Evolutionary conservation across 495 filamentous ascomycete species (phyloP), one percentile per base, ranked within the genome.

Genomic region (Penicillium robsamsonii): DNA sequence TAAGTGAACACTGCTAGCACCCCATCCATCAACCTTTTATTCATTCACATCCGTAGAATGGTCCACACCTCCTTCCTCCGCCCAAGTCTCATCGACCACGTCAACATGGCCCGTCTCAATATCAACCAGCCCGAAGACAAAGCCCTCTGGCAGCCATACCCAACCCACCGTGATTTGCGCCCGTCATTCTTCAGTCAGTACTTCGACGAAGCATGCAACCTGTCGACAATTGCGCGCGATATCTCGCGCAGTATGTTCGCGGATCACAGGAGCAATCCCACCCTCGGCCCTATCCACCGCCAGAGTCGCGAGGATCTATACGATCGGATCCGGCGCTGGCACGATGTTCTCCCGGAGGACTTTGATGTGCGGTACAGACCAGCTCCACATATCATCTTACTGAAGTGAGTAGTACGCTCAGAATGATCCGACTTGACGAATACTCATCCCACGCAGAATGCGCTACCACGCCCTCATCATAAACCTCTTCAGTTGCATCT

Each of bases 11-110:
- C 1, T 11, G 1, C 24, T 13, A 20, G 17, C 50, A 20, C 18
- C 18, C 1, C 12, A 18, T 7, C 18, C 18, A 1, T 31, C 45
- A n/a, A 25, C 29, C 31, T 47, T 22, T 30, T 18, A 47, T 20
- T 27, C 31, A 47, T 20, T 27, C 31, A 11, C 24, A 44, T 24
- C 13, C 49, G 13, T 15, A 78, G 75, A 8, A 66, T 74, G 56
- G 64, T 74, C 1, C 76, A 79, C 53, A 71, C 75, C 24, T 66
- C 67, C 17, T 77, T 79, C 50, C 61, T 77, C 10, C 63, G 75
- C 0, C 66, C 73, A 7, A 73, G 66, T 59, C 56, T 74, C 2
- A 70, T 79, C 41, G 51, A 64, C 24, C 62, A 73, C 12, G 71
- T 77, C 50, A 73, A 75, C 20, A 51, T 72, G 45, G 51, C 50